Evolutionary conservation across 2,329 filamentous ascomycete species (phyloP).

Genomic region (Alternaria dauci): DNA sequence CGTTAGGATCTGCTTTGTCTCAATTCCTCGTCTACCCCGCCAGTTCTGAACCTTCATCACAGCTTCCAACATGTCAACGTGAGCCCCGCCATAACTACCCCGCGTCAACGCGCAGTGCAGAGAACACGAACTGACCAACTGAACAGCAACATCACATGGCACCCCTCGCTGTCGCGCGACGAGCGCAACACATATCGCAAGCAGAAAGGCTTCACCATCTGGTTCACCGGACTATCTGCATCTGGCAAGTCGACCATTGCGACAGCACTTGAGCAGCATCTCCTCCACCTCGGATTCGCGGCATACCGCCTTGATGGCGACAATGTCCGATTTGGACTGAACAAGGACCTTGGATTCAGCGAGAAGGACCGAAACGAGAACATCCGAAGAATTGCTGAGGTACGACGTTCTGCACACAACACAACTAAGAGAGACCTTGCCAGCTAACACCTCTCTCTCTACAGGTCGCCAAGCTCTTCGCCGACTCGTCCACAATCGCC

Average conservation of each 20-base stretch:
- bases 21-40: not conserved
- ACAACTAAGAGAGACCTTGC: not conserved
- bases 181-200: slow-evolving; percentile 79
- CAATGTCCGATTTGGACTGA: slow-evolving; percentile 97
- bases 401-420: slow-evolving; percentile 27
- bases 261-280: slow-evolving; percentile 94
- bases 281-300: slow-evolving; percentile 81
- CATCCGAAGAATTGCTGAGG: slow-evolving; percentile 92
- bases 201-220: slow-evolving; percentile 93
- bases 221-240: slow-evolving; percentile 96
- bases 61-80: slow-evolving; percentile 46
- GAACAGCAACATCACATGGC: slow-evolving; percentile 87
- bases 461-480: slow-evolving; percentile 92
- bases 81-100: slow-evolving; percentile 38
- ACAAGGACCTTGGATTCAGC: slow-evolving; percentile 95
- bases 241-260: slow-evolving; percentile 98
- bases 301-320: slow-evolving; percentile 97
- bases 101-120: slow-evolving; percentile 22
- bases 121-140: slow-evolving; percentile 19
- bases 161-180: slow-evolving; percentile 77
- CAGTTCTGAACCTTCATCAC: not conserved
- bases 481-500: slow-evolving; percentile 85
- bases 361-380: slow-evolving; percentile 96
- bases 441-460: not conserved
- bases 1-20: not conserved